Evolutionary conservation across 2,329 filamentous ascomycete species (phyloP).

Genomic region (Aspergillus caelatus): DNA sequence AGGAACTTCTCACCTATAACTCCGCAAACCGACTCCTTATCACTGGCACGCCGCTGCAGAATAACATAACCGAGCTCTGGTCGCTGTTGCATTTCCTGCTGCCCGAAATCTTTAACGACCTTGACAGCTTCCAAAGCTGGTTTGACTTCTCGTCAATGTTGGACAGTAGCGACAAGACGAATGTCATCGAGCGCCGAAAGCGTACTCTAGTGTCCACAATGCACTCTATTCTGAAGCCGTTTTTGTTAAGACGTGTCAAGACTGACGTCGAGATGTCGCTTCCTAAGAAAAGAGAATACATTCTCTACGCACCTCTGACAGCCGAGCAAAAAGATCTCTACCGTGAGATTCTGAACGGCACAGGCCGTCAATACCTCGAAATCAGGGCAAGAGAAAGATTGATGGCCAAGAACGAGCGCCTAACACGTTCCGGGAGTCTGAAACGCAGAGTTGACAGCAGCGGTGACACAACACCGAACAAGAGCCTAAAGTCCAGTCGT

Average conservation of each 20-base stretch:
- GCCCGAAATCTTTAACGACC: constrained; percentile 88
- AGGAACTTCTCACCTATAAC: constrained; percentile 82
- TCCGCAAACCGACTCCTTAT: constrained; percentile 91
- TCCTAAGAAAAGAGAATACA: constrained; percentile 96
- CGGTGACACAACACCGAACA: constrained; percentile 56
- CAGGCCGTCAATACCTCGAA: constrained; percentile 55
- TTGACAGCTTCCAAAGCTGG: constrained; percentile 92
- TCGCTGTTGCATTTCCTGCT: constrained; percentile 91
- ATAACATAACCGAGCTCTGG: constrained; percentile 94
- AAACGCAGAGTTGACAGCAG: constrained; percentile 61
- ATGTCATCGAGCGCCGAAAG: constrained; percentile 77
- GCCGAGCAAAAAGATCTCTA: constrained; percentile 90
- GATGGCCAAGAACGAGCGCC: constrained; percentile 38
- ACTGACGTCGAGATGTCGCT: constrained; percentile 87
- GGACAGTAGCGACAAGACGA: constrained; percentile 76
- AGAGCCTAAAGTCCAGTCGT: constrained; percentile 75
- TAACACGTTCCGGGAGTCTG: constrained; percentile 48
- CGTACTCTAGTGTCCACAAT: constrained; percentile 82
- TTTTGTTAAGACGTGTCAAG: constrained; percentile 85
- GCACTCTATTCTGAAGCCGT: constrained; percentile 88
- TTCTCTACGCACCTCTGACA: constrained; percentile 90
- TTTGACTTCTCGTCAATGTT: constrained; percentile 95
- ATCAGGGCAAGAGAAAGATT: constrained; percentile 55
- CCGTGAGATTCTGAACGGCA: constrained; percentile 80
- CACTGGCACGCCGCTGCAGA: constrained; percentile 92